phyloP scores from a whole-genome alignment of 139 green algal genomes.

The Micromonas pusilla region DNA sequence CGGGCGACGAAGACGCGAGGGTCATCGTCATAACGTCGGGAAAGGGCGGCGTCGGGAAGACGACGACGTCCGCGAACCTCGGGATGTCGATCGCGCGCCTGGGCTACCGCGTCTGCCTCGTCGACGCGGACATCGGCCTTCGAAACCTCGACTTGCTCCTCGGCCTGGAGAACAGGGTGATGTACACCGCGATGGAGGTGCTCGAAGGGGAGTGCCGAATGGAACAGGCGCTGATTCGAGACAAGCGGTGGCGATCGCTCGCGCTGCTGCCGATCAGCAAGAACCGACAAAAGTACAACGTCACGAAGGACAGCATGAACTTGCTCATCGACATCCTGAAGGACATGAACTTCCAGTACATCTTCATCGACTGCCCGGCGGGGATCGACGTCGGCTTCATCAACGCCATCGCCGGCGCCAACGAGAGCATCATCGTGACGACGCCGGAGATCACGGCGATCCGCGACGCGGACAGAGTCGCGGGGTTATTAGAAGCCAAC shows the following conservation, averaged over 20 bases:
- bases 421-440: conserved; percentile 80
- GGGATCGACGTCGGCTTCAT: conserved; percentile 88
- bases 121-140: conserved; percentile 79
- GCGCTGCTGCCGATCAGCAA: conserved; percentile 69
- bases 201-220: conserved; percentile 76
- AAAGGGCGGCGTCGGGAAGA: conserved; percentile 84
- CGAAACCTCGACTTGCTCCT: conserved; percentile 84
- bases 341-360: conserved; percentile 71
- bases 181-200: conserved; percentile 86
- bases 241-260: conserved; percentile 85
- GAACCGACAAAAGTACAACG: conserved; percentile 63
- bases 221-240: conserved; percentile 75
- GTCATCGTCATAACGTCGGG: conserved; percentile 73
- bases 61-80: conserved; percentile 78
- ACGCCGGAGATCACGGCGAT: conserved; percentile 87
- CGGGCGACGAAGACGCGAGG: conserved; percentile 4
- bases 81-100: conserved; percentile 84
- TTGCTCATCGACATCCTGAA: conserved; percentile 67
- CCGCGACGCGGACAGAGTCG: conserved; percentile 73
- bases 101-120: conserved; percentile 73
- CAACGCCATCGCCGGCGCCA: conserved; percentile 75
- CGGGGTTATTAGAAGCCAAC: conserved; percentile 79
- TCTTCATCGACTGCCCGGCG: conserved; percentile 77
- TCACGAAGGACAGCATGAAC: conserved; percentile 74
- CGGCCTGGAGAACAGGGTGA: conserved; percentile 78